phyloP scores from a whole-genome alignment of 2,329 filamentous ascomycete species.

The Diaporthe destruens region DNA sequence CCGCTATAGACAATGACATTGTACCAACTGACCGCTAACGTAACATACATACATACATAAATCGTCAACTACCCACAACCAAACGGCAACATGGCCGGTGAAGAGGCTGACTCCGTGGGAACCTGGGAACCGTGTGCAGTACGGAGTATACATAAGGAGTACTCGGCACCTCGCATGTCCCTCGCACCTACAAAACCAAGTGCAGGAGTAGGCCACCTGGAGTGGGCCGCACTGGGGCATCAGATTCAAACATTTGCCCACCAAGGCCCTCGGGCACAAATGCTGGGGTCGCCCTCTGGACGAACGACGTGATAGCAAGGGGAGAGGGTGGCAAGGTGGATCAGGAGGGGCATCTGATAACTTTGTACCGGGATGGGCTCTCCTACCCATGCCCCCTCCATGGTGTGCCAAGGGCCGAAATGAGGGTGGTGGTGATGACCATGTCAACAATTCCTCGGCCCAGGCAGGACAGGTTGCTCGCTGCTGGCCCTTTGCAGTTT shows the following conservation, averaged over 20 bases:
- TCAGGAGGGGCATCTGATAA: slow-evolving; percentile 42
- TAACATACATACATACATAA: not conserved
- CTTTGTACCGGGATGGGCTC: slow-evolving; percentile 39
- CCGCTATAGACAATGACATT: no score
- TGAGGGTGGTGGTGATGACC: not conserved
- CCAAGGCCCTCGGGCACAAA: not conserved
- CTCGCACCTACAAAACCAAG: slow-evolving; percentile 19
- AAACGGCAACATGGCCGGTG: not conserved
- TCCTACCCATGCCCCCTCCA: slow-evolving; percentile 3
- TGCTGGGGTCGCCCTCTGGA: not conserved
- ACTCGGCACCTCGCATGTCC: not conserved
- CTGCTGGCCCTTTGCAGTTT: slow-evolving; percentile 3
- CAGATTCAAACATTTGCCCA: slow-evolving; percentile 27
- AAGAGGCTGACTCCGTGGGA: not conserved
- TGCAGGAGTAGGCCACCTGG: not conserved
- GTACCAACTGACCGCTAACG: not conserved
- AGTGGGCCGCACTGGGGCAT: slow-evolving; percentile 37
- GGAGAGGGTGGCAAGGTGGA: slow-evolving; percentile 30
- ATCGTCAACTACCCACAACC: not conserved
- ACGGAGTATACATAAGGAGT: not conserved
- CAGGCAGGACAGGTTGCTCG: not conserved
- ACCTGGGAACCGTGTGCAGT: not conserved
- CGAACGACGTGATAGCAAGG: slow-evolving; percentile 5
- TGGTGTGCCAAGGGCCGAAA: slow-evolving; percentile 19
- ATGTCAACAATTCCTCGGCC: not conserved